Conservation (phyloP, 176 grass and related monocot genomes). For the Avena insularis region DNA sequence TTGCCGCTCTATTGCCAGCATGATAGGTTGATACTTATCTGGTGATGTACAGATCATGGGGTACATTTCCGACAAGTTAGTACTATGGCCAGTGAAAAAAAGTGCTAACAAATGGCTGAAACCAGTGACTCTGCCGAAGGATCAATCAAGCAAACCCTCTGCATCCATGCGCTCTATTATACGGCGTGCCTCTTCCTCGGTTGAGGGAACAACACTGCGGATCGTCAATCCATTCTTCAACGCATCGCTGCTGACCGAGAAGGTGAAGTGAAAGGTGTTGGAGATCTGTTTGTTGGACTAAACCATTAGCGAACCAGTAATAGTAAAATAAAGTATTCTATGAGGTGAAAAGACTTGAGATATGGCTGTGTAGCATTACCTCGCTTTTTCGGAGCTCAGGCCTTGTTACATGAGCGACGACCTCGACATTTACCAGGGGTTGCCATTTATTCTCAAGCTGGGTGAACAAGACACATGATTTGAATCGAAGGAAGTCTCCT, state of each 20-base stretch:
- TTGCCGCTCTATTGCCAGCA: constrained; percentile 24
- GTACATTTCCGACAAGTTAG: constrained; percentile 5
- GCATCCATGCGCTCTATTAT: constrained; percentile 85
- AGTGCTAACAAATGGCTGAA: background rate
- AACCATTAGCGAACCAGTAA: constrained; percentile 12
- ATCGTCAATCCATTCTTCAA: constrained; percentile 77
- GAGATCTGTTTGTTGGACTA: constrained; percentile 60
- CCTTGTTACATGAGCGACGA: constrained; percentile 95
- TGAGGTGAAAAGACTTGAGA: background rate
- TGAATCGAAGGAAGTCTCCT: constrained; percentile 93
- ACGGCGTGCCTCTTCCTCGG: constrained; percentile 84
- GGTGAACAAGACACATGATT: constrained; percentile 93
- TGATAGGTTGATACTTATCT: constrained; percentile 28
- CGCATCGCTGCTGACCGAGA: constrained; percentile 67
- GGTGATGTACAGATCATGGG: constrained; percentile 7
- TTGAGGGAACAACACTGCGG: constrained; percentile 87
- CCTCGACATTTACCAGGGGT: constrained; percentile 88
- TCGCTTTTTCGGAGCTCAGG: constrained; percentile 91
- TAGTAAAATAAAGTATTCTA: background rate
- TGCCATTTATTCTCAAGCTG: constrained; percentile 79
- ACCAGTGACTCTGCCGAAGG: background rate
- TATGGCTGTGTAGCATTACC: constrained; percentile 42
- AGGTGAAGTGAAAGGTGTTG: constrained; percentile 96
- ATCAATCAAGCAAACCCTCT: constrained; percentile 55
- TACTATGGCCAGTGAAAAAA: background rate